phyloP scores from a whole-genome alignment of 345 rosid genomes.

The Hypericum androsaemum region DNA sequence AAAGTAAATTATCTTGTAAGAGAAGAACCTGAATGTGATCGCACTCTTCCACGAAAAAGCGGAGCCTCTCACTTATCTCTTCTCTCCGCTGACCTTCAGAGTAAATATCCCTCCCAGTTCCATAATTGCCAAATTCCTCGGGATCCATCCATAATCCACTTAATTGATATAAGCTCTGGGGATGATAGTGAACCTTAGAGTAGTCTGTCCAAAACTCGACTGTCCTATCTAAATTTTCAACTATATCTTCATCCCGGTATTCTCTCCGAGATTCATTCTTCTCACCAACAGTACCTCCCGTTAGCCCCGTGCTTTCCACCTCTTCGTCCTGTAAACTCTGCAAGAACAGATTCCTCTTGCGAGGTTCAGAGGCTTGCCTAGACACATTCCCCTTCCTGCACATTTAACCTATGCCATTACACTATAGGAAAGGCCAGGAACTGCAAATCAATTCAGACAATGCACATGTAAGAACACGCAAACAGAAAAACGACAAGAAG shows the following conservation, averaged over 20 bases:
- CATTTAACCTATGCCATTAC: neutral
- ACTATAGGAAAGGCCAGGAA: neutral
- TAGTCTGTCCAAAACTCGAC: constrained; percentile 89
- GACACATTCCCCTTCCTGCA: constrained; percentile 66
- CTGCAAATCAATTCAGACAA: neutral
- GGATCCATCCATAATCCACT: constrained; percentile 56
- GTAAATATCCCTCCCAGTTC: constrained; percentile 67
- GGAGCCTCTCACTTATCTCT: constrained; percentile 70
- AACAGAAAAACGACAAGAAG: constrained; percentile 6
- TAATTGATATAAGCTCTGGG: constrained; percentile 58
- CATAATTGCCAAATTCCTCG: constrained; percentile 61
- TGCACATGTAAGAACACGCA: neutral
- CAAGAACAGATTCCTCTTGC: constrained; percentile 61
- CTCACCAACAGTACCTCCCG: constrained; percentile 14
- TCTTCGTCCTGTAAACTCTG: constrained; percentile 67
- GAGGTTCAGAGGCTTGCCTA: constrained; percentile 45
- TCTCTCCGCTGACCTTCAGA: constrained; percentile 53
- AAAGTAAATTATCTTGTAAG: neutral
- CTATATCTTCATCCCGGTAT: constrained; percentile 62
- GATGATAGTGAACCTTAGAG: constrained; percentile 85
- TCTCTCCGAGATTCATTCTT: constrained; percentile 25
- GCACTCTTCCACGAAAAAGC: constrained; percentile 82
- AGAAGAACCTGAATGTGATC: constrained; percentile 73
- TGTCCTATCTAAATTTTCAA: constrained; percentile 48
- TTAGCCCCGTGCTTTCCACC: constrained; percentile 8